Conservation (phyloP, 768 basidiomycete genomes). For the Pisolithus microcarpus region DNA sequence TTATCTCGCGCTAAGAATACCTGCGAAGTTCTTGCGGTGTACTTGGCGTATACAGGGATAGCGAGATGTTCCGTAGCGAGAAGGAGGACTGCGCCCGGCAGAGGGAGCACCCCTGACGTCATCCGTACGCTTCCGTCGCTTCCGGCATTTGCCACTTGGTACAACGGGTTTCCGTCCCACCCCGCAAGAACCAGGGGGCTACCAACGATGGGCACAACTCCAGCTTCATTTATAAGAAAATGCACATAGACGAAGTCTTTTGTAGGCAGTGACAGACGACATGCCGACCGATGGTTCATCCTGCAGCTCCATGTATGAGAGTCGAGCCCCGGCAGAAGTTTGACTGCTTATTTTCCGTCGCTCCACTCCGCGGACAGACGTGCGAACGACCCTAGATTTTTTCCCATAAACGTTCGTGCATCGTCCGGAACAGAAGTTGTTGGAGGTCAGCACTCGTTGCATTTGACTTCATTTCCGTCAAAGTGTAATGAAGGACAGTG, state of each 20-base stretch:
- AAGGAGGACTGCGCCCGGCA: not conserved
- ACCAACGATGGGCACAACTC: not conserved
- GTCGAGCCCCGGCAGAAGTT: too few relatives aligned
- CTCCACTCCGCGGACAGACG: not conserved
- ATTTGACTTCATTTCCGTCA: too few relatives aligned
- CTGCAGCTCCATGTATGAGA: too few relatives aligned
- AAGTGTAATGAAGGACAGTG: too few relatives aligned
- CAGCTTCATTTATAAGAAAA: too few relatives aligned
- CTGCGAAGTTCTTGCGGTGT: not conserved
- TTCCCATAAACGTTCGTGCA: slow-evolving; percentile 25
- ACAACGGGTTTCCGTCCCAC: not conserved
- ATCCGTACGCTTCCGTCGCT: not conserved
- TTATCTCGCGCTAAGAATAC: not conserved
- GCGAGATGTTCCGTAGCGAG: not conserved
- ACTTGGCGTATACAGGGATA: not conserved
- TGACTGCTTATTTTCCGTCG: not conserved
- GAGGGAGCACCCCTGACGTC: slow-evolving; percentile 18
- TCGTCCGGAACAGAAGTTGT: not conserved
- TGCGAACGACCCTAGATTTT: not conserved
- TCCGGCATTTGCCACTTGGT: not conserved
- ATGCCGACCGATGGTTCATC: too few relatives aligned
- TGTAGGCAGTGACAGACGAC: too few relatives aligned
- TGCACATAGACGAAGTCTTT: too few relatives aligned
- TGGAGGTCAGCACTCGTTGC: too few relatives aligned
- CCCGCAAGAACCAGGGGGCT: too few relatives aligned